Percentiles rank a stretch among this genome's conserved stretches.
These are phyloP conservation scores for Aquilaria yunnanensis DNA, from an alignment of 345 rosid genomes.

Conservation along the genomic window DNA sequence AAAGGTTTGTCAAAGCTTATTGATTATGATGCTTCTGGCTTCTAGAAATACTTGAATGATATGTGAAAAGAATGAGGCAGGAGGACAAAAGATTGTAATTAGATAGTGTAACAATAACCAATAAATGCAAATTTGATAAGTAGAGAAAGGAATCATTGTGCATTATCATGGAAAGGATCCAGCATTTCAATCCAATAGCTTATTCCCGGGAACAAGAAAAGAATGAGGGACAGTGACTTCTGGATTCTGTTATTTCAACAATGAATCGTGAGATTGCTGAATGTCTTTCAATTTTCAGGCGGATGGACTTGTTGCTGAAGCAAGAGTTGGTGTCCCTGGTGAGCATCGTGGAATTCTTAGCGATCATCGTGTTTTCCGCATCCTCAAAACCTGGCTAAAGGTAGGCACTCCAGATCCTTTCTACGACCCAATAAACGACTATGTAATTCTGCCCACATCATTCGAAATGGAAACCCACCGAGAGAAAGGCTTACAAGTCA, in stretches of 20 bases:
- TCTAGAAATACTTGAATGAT: background rate
- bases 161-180: too few relatives aligned
- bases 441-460: conserved; percentile 69
- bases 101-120: too few relatives aligned
- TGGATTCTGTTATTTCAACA: too few relatives aligned
- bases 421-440: conserved; percentile 88
- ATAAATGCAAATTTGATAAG: too few relatives aligned
- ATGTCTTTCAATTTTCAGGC: conserved; percentile 38
- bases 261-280: too few relatives aligned
- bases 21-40: background rate
- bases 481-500: conserved; percentile 65
- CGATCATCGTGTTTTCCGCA: conserved; percentile 81
- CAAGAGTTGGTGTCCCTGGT: conserved; percentile 89
- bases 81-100: too few relatives aligned
- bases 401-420: conserved; percentile 77
- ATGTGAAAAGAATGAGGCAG: background rate
- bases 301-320: conserved; percentile 90
- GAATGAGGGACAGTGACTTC: too few relatives aligned
- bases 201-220: too few relatives aligned
- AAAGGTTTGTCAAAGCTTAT: conserved; percentile 42
- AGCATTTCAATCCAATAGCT: too few relatives aligned
- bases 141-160: too few relatives aligned
- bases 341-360: conserved; percentile 89
- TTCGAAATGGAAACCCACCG: conserved; percentile 55
- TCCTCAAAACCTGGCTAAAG: conserved; percentile 82